These are phyloP conservation scores for Samsoniella hepiali DNA, from an alignment of 2,329 filamentous ascomycete genomes.

Conservation along the genomic window DNA sequence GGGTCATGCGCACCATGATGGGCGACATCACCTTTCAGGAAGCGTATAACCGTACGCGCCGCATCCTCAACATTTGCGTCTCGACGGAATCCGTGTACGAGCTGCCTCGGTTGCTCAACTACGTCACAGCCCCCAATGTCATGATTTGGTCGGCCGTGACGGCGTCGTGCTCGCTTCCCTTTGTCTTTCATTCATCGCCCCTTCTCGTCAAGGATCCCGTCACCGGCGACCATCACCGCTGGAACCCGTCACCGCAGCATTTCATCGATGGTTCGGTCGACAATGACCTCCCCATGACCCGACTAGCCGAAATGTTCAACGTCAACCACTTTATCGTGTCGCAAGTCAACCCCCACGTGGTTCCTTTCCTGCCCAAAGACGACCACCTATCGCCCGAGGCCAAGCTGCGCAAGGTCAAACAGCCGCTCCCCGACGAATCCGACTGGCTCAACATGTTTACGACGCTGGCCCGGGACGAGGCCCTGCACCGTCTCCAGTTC, in stretches of 20 bases:
- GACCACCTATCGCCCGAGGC: conserved; percentile 50
- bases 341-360: conserved; percentile 91
- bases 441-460: conserved; percentile 66
- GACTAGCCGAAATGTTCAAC: conserved; percentile 92
- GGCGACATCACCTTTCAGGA: conserved; percentile 94
- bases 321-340: conserved; percentile 98
- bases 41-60: conserved; percentile 88
- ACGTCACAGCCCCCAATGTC: conserved; percentile 89
- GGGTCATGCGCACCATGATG: conserved; percentile 76
- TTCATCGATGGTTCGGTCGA: conserved; percentile 97
- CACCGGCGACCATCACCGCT: conserved; percentile 73
- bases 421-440: conserved; percentile 37
- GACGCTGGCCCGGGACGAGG: conserved; percentile 73
- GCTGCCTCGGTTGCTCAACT: conserved; percentile 82
- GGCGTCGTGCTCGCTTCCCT: conserved; percentile 89
- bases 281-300: conserved; percentile 87
- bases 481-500: conserved; percentile 75
- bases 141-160: conserved; percentile 95
- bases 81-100: conserved; percentile 86
- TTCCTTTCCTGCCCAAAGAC: conserved; percentile 78
- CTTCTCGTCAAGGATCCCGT: conserved; percentile 80
- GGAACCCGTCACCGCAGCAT: conserved; percentile 79
- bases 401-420: conserved; percentile 26
- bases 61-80: conserved; percentile 91
- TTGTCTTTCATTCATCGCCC: conserved; percentile 76